Evolutionary conservation across 768 basidiomycete genomes (phyloP).

Genomic region (Phaeotremella skinneri): DNA sequence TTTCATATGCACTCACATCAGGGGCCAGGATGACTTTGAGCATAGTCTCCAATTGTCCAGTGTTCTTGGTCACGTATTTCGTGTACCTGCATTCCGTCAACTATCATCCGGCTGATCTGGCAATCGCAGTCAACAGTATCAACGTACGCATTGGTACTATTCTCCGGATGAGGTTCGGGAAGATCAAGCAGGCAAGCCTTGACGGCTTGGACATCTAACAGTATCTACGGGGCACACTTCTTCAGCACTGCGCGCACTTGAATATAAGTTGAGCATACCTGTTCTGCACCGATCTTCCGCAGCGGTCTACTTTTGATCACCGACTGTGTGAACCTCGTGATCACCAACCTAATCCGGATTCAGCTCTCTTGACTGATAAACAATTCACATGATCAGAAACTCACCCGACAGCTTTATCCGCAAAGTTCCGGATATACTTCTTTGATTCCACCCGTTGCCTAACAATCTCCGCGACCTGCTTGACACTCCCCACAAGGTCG

Average conservation of each 20-base stretch:
- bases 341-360: slow-evolving; percentile 62
- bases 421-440: slow-evolving; percentile 87
- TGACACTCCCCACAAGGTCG: slow-evolving; percentile 71
- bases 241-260: background rate
- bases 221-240: slow-evolving; percentile 57
- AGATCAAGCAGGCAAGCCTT: slow-evolving; percentile 78
- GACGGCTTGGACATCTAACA: slow-evolving; percentile 85
- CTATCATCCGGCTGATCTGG: slow-evolving; percentile 6
- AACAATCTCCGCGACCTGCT: slow-evolving; percentile 72
- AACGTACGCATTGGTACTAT: slow-evolving; percentile 44
- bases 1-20: slow-evolving; percentile 60
- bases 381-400: slow-evolving; percentile 13
- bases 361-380: slow-evolving; percentile 14
- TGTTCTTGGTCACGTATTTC: slow-evolving; percentile 74
- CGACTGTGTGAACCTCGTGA: slow-evolving; percentile 83
- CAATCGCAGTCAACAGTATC: slow-evolving; percentile 11
- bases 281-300: slow-evolving; percentile 90
- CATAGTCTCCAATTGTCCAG: slow-evolving; percentile 79
- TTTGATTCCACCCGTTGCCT: slow-evolving; percentile 86
- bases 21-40: slow-evolving; percentile 95
- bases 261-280: slow-evolving; percentile 59
- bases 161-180: slow-evolving; percentile 60
- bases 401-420: slow-evolving; percentile 90
- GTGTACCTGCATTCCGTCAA: slow-evolving; percentile 63
- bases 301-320: slow-evolving; percentile 87